Percentiles rank a stretch among this genome's conserved stretches.
phyloP scores from a whole-genome alignment of 2,329 filamentous ascomycete species.

The Penicillium sp. region DNA sequence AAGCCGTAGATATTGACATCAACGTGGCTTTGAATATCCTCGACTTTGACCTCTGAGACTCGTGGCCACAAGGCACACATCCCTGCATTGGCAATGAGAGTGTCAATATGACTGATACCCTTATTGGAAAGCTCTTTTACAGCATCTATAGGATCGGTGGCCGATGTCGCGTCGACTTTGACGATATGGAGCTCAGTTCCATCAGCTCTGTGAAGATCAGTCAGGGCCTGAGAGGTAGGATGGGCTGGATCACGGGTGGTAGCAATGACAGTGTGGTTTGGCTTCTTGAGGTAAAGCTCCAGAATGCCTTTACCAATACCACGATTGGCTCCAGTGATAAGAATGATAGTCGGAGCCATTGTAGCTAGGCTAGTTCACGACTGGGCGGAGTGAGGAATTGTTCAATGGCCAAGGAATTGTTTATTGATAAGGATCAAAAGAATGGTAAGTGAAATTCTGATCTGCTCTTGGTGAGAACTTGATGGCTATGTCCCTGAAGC shows the following conservation, averaged over 20 bases:
- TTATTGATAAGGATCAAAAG: neutral
- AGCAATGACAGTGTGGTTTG: conserved; percentile 36
- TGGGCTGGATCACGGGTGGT: conserved; percentile 36
- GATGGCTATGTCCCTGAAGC: neutral
- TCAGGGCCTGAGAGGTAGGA: conserved; percentile 26
- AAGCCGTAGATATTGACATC: conserved; percentile 32
- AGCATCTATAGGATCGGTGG: conserved; percentile 7
- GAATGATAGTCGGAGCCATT: conserved; percentile 7
- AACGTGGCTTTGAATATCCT: conserved; percentile 18
- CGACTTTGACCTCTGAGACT: conserved; percentile 32
- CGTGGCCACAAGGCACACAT: conserved; percentile 24
- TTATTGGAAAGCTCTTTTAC: conserved; percentile 23
- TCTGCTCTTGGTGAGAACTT: neutral
- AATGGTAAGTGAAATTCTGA: too few species aligned
- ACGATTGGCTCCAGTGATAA: conserved; percentile 19
- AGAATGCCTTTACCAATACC: conserved; percentile 14
- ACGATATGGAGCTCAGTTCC: neutral
- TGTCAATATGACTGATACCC: conserved; percentile 34
- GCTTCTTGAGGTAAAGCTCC: conserved; percentile 8
- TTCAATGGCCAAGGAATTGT: neutral
- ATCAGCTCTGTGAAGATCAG: conserved; percentile 7
- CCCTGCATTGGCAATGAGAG: conserved; percentile 42
- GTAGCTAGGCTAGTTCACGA: neutral
- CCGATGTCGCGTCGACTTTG: neutral
- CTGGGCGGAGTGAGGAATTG: neutral